Base-by-base conservation (phyloP, 2,329 filamentous ascomycete species). In the Aspergillus neoniger region DNA sequence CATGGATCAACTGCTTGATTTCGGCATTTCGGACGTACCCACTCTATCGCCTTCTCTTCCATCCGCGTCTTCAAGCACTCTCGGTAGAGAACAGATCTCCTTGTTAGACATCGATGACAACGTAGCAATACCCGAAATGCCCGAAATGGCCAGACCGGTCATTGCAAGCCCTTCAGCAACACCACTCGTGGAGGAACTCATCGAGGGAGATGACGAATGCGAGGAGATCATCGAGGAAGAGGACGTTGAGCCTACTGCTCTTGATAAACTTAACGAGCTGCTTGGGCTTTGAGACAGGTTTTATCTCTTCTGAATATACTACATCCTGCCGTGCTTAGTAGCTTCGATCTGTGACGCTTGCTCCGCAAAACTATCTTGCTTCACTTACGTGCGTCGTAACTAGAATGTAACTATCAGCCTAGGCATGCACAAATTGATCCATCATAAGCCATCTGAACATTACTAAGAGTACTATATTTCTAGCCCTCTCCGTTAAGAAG, bases 181-280 rank as follows among this genome's bases (percentile, higher is more conserved):
- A n/a, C 44, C 15, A n/a, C 12, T 10, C 14, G 9, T 15, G 8
- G 32, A 55, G 14, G 52, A 53, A 21, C 50, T 19, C 25, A 17
- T 21, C 23, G n/a, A 17, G 5, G 47, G 32, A 15, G 21, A 53
- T 8, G 19, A 17, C 15, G 19, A 17, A 32, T 48, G 32, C 53
- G 23, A 63, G 19, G 60, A 72, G 8, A 65, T 72, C 6, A 57
- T 72, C 12, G 70, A 73, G 54, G 56, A 65, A 19, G 63, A 71
- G 52, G 62, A 55, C 5, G 9, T 70, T 32, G 67, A 71, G 51
- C 66, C 68, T 5, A 67, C 59, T 19, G 68, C 70, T 12, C 56
- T 74, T n/a, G 70, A 74, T 48, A 62, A 55, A 25, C 61, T 73
- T 8, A 63, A 62, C 8, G 30, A 64, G 36, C 19, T 74, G 47